phyloP scores from a whole-genome alignment of 805 yeast species.

The Ogataea trehaloabstinens region DNA sequence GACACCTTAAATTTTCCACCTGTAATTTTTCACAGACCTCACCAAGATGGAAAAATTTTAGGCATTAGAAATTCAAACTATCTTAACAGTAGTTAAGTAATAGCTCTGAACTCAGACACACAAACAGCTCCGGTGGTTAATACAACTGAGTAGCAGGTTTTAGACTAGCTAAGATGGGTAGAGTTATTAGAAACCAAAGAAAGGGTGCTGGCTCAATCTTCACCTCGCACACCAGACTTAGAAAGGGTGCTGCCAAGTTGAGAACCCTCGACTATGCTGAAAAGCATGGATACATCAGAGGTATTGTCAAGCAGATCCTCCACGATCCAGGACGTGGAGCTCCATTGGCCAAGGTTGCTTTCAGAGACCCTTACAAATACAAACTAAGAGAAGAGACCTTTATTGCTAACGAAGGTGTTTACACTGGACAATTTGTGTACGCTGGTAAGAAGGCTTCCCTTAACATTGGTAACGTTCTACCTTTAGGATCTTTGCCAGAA shows the following conservation, averaged over 20 bases:
- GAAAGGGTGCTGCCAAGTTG: conserved; percentile 99
- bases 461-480: conserved; percentile 95
- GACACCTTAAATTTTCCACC: neutral
- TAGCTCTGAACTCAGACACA: neutral
- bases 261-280: conserved; percentile 99
- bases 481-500: conserved; percentile 96
- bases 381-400: conserved; percentile 97
- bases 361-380: conserved; percentile 99
- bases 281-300: conserved; percentile 99
- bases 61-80: neutral
- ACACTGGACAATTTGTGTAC: conserved; percentile 99
- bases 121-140: neutral
- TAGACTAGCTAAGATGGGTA: conserved; percentile 32
- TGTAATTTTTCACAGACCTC: neutral
- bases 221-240: conserved; percentile 99
- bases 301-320: conserved; percentile 96
- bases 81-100: neutral
- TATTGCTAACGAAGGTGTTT: conserved; percentile 99
- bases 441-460: conserved; percentile 98
- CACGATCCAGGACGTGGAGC: conserved; percentile 99
- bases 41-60: neutral
- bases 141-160: neutral
- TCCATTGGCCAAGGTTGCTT: conserved; percentile 97
- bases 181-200: conserved; percentile 99
- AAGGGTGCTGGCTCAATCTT: conserved; percentile 99